Conservation (phyloP, 129 eudicot genomes). For the Flaveria brownii region DNA sequence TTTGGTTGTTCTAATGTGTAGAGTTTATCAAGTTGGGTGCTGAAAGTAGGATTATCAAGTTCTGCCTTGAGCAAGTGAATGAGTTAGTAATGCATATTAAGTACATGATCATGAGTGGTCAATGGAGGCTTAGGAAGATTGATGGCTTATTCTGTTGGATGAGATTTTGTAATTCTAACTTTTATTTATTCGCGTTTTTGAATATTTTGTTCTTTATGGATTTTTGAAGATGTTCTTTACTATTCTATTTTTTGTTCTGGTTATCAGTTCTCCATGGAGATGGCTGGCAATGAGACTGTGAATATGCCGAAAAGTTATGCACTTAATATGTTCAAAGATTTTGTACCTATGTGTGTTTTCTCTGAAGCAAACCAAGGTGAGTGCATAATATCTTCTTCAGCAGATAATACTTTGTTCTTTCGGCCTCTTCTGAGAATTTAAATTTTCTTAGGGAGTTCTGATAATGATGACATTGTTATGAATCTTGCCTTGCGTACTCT, state of each 20-base stretch:
- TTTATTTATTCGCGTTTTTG: neutral
- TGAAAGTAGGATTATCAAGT: neutral
- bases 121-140: slow-evolving; percentile 5
- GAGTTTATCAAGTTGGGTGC: neutral
- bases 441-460: neutral
- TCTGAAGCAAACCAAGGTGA: slow-evolving; percentile 70
- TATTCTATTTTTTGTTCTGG: neutral
- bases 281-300: slow-evolving; percentile 48
- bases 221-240: neutral
- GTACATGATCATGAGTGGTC: neutral
- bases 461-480: neutral
- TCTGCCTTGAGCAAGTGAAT: neutral
- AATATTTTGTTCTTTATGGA: neutral
- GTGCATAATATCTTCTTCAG: neutral
- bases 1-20: neutral
- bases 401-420: neutral
- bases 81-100: neutral
- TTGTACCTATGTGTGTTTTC: slow-evolving; percentile 64
- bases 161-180: too few relatives aligned
- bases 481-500: neutral
- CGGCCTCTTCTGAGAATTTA: neutral
- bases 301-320: slow-evolving; percentile 62
- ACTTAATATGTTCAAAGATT: slow-evolving; percentile 46
- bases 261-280: slow-evolving; percentile 72
- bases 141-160: neutral